These are phyloP conservation scores for Podaxis carcinomalis DNA, from an alignment of 768 basidiomycete species.

Conservation along the genomic window DNA sequence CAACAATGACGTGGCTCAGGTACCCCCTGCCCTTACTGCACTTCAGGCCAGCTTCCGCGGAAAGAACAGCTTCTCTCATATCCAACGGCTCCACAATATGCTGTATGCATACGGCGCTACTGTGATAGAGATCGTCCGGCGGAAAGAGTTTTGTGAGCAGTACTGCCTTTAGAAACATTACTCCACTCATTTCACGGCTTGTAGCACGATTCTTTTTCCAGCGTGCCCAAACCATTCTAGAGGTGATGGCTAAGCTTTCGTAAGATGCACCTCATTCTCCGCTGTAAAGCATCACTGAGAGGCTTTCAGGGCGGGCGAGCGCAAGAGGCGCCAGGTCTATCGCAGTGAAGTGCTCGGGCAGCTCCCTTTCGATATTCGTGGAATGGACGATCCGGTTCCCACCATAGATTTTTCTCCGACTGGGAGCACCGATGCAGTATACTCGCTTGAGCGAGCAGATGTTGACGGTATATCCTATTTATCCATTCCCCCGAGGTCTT, in stretches of 20 bases:
- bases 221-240: conserved; percentile 74
- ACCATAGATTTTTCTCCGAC: conserved; percentile 75
- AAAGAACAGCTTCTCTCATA: conserved; percentile 85
- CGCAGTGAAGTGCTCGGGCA: conserved; percentile 79
- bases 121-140: conserved; percentile 83
- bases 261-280: conserved; percentile 33
- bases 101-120: conserved; percentile 91
- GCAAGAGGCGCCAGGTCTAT: conserved; percentile 81
- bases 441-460: conserved; percentile 68
- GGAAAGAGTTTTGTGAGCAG: conserved; percentile 81
- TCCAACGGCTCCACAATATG: conserved; percentile 84
- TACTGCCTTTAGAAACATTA: not conserved
- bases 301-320: conserved; percentile 59
- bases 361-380: conserved; percentile 80
- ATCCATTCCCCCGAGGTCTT: not conserved
- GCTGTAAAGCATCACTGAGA: not conserved
- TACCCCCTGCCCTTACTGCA: conserved; percentile 59
- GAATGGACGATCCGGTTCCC: conserved; percentile 79
- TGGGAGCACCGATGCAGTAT: conserved; percentile 56
- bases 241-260: conserved; percentile 87
- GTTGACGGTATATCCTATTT: conserved; percentile 53
- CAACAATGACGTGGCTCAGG: conserved; percentile 75
- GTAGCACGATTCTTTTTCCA: conserved; percentile 77
- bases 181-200: conserved; percentile 1
- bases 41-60: conserved; percentile 72